Conservation (phyloP, 2,329 filamentous ascomycete genomes). For the Colletotrichum costaricense region DNA sequence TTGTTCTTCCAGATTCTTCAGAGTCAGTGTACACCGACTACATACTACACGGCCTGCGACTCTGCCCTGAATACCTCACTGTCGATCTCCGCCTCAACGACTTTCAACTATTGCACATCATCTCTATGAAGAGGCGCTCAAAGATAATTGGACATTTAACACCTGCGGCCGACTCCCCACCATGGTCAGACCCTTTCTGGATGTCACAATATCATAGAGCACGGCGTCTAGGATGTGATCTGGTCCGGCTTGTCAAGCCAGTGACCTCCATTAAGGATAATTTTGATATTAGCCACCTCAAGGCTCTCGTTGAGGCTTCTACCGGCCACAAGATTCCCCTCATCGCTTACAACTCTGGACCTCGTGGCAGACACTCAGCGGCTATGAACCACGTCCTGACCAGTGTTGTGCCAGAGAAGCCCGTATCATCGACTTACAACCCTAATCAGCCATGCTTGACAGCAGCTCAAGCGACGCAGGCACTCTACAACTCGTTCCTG, state of each 20-base stretch:
- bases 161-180: constrained; percentile 50
- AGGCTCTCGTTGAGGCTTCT: constrained; percentile 57
- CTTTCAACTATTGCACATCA: constrained; percentile 59
- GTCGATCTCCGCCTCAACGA: constrained; percentile 70
- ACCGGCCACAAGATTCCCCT: constrained; percentile 61
- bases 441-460: constrained; percentile 57
- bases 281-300: constrained; percentile 67
- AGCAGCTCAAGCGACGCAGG: constrained; percentile 70
- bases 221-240: constrained; percentile 67
- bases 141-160: constrained; percentile 71
- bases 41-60: constrained; percentile 68
- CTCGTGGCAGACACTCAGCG: constrained; percentile 71
- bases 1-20: constrained; percentile 49
- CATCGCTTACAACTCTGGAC: constrained; percentile 74
- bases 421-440: constrained; percentile 40
- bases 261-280: constrained; percentile 71
- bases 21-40: constrained; percentile 63
- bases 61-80: constrained; percentile 72
- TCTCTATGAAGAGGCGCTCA: constrained; percentile 63
- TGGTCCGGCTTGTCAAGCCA: constrained; percentile 70
- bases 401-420: constrained; percentile 63
- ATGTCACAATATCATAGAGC: constrained; percentile 68
- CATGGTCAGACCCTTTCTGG: constrained; percentile 69
- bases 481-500: constrained; percentile 74
- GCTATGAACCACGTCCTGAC: constrained; percentile 75